A percentile compares a stretch with the other conserved stretches of the same genome.
These are phyloP conservation scores for Nicotiana paniculata DNA, from an alignment of 257 asterid species.

Conservation along the genomic window DNA sequence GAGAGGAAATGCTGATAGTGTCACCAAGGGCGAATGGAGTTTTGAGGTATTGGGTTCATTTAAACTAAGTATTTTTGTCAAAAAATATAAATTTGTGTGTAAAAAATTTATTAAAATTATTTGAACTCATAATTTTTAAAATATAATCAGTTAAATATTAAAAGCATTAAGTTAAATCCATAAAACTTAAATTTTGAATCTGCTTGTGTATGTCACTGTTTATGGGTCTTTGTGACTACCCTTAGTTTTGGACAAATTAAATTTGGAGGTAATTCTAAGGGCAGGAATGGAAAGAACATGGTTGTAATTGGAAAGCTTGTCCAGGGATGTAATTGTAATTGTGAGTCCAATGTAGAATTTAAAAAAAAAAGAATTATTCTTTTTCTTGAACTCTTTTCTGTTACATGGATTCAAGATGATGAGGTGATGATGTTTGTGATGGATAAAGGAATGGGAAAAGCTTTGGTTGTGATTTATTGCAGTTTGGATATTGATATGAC, in stretches of 20 bases:
- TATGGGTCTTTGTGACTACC: conserved; percentile 15
- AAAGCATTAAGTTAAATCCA: too few species aligned
- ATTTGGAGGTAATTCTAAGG: conserved; percentile 22
- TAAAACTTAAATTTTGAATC: too few species aligned
- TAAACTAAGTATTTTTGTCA: too few species aligned
- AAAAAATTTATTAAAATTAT: too few species aligned
- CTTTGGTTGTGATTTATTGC: conserved; percentile 34
- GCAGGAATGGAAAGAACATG: conserved; percentile 5
- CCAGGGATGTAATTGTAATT: conserved; percentile 7
- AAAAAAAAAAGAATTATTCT: background rate
- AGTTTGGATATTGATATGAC: conserved; percentile 34
- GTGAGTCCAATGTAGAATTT: too few species aligned
- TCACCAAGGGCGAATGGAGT: too few species aligned
- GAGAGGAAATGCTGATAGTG: conserved; percentile 4
- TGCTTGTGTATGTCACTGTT: background rate
- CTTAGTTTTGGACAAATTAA: conserved; percentile 17
- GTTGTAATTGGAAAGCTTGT: background rate
- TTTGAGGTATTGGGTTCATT: too few species aligned
- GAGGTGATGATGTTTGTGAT: conserved; percentile 36
- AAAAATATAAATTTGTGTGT: too few species aligned
- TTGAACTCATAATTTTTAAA: too few species aligned
- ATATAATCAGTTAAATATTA: too few species aligned
- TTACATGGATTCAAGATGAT: conserved; percentile 17
- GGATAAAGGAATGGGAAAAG: conserved; percentile 38
- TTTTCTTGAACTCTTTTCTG: background rate